These are phyloP conservation scores for Botrytis tulipae DNA, from an alignment of 2,329 filamentous ascomycete species.

Conservation along the genomic window DNA sequence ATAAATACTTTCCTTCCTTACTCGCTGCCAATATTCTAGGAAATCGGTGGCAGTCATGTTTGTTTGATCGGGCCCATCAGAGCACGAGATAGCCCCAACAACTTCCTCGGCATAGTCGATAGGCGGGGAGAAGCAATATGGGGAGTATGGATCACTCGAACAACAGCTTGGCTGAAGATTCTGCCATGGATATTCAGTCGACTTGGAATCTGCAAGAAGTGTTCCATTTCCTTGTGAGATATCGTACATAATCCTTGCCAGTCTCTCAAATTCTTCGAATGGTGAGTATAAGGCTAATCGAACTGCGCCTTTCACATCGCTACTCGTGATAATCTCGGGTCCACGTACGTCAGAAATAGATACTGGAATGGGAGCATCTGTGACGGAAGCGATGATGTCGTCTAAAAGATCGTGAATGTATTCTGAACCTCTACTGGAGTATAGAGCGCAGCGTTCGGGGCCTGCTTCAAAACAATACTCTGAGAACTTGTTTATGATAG, in stretches of 20 bases:
- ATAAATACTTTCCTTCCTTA: not conserved
- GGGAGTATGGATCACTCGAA: not conserved
- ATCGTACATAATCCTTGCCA: not conserved
- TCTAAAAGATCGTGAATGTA: not conserved
- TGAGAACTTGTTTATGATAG: not conserved
- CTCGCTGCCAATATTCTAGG: constrained; percentile 7
- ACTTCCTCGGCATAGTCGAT: not conserved
- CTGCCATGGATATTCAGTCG: not conserved
- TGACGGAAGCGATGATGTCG: not conserved
- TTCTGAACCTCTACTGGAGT: not conserved
- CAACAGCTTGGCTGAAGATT: not conserved
- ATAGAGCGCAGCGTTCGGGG: not conserved
- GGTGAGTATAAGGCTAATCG: not conserved
- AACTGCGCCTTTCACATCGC: not conserved
- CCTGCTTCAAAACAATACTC: not conserved
- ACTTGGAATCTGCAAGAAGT: constrained; percentile 2
- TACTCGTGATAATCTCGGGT: not conserved
- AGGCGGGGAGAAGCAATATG: constrained; percentile 2
- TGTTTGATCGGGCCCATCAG: not conserved
- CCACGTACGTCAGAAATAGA: not conserved
- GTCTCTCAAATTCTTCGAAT: not conserved
- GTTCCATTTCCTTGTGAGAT: not conserved
- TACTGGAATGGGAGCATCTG: not conserved
- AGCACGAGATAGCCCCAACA: constrained; percentile 6
- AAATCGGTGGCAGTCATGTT: not conserved